Conservation (phyloP, 495 filamentous ascomycete genomes). For the Glutinoglossum americanum region DNA sequence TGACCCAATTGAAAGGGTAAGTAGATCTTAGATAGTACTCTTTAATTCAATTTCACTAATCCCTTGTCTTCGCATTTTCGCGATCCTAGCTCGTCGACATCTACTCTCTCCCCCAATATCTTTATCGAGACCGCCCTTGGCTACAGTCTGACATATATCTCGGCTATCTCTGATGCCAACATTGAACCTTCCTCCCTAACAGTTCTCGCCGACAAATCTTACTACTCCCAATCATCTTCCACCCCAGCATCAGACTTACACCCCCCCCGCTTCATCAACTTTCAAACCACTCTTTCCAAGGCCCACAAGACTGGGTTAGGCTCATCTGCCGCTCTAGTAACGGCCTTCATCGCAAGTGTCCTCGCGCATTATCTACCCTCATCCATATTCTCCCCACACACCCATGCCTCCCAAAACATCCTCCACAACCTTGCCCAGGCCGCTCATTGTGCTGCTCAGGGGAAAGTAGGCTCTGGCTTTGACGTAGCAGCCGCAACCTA, state of each 20-base stretch:
- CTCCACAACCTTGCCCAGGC: slow-evolving; percentile 88
- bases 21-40: slow-evolving; percentile 13
- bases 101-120: slow-evolving; percentile 27
- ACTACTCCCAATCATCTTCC: slow-evolving; percentile 55
- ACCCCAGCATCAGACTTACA: slow-evolving; percentile 2
- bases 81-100: slow-evolving; percentile 1
- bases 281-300: slow-evolving; percentile 46
- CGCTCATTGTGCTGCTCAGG: slow-evolving; percentile 87
- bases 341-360: slow-evolving; percentile 64
- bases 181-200: slow-evolving; percentile 47
- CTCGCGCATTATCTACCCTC: slow-evolving; percentile 58
- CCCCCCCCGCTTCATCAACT: slow-evolving; percentile 44
- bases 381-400: slow-evolving; percentile 22
- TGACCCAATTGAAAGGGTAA: slow-evolving; percentile 63
- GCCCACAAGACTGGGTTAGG: slow-evolving; percentile 95
- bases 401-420: slow-evolving; percentile 18
- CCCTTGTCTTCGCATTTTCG: background rate
- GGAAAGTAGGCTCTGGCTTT: slow-evolving; percentile 89
- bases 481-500: slow-evolving; percentile 90
- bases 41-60: background rate
- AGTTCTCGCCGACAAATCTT: slow-evolving; percentile 85
- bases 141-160: slow-evolving; percentile 71
- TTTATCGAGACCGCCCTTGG: slow-evolving; percentile 81
- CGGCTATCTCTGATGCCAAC: slow-evolving; percentile 26
- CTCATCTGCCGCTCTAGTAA: slow-evolving; percentile 86